Evolutionary conservation across 2,329 filamentous ascomycete species (phyloP).

Genomic region (Bipolaris bicolor): DNA sequence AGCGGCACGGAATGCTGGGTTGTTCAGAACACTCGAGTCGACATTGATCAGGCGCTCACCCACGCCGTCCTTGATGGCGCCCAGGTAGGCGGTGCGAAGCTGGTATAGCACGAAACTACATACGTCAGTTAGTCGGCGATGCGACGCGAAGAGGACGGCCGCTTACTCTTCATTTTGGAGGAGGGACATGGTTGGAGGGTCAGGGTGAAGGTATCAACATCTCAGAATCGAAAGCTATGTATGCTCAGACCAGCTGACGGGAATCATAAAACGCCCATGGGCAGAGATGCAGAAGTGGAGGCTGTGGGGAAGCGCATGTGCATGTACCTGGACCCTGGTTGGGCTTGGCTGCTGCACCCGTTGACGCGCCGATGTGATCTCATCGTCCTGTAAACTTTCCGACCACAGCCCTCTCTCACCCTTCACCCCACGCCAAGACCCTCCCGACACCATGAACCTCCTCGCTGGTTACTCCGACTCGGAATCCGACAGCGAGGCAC

Average conservation of each 20-base stretch:
- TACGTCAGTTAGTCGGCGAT: slow-evolving; percentile 26
- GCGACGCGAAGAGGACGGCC: slow-evolving; percentile 5
- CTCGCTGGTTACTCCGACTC: slow-evolving; percentile 85
- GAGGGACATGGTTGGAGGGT: slow-evolving; percentile 48
- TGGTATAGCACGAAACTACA: slow-evolving; percentile 80
- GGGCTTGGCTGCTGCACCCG: slow-evolving; percentile 30
- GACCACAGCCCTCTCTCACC: slow-evolving; percentile 3
- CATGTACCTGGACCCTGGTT: slow-evolving; percentile 25
- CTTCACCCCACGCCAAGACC: background rate
- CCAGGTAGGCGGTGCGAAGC: slow-evolving; percentile 79
- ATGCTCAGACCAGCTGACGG: slow-evolving; percentile 45
- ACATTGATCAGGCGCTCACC: slow-evolving; percentile 83
- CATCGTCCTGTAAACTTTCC: slow-evolving; percentile 16
- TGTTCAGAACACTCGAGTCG: slow-evolving; percentile 79
- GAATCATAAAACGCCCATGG: slow-evolving; percentile 19
- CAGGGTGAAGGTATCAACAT: slow-evolving; percentile 24
- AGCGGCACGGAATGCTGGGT: slow-evolving; percentile 79
- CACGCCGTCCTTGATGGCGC: slow-evolving; percentile 80
- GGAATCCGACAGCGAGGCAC: slow-evolving; percentile 67
- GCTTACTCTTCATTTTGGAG: slow-evolving; percentile 55
- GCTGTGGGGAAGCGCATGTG: slow-evolving; percentile 18
- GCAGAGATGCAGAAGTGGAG: slow-evolving; percentile 4
- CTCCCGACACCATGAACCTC: slow-evolving; percentile 62
- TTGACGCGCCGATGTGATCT: slow-evolving; percentile 20
- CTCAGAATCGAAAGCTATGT: slow-evolving; percentile 13